Percentiles rank a stretch among this genome's conserved stretches.
Conservation (phyloP, 2,329 filamentous ascomycete genomes). For the Teratosphaeria zuluensis region DNA sequence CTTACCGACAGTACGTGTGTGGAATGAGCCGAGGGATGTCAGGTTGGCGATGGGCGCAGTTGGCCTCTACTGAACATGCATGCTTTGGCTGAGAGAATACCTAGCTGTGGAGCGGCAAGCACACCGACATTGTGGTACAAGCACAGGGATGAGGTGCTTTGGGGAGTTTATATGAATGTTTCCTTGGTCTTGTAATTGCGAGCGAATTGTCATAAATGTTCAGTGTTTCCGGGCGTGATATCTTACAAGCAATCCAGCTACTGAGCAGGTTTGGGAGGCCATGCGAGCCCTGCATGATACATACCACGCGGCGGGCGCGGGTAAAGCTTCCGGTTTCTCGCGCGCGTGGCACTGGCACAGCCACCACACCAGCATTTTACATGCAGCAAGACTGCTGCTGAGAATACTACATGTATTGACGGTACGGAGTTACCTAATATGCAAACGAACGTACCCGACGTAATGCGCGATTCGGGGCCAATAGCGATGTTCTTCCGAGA, state of each 20-base stretch:
- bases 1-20: not conserved
- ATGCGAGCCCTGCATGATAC: not conserved
- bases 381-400: not conserved
- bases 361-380: not conserved
- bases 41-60: slow-evolving; percentile 2
- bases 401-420: not conserved
- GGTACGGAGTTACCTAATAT: not conserved
- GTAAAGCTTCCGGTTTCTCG: not conserved
- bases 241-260: not conserved
- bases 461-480: not conserved
- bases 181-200: not conserved
- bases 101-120: not conserved
- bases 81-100: slow-evolving; percentile 1
- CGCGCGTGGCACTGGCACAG: not conserved
- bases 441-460: not conserved
- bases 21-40: not conserved
- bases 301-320: not conserved
- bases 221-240: not conserved
- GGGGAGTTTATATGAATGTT: not conserved
- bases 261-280: not conserved
- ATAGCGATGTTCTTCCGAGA: not conserved
- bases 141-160: not conserved
- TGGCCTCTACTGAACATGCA: slow-evolving; percentile 3
- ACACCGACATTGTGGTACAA: not conserved
- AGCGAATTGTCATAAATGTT: not conserved